phyloP scores from a whole-genome alignment of 495 filamentous ascomycete species.

The Peziza echinospora region DNA sequence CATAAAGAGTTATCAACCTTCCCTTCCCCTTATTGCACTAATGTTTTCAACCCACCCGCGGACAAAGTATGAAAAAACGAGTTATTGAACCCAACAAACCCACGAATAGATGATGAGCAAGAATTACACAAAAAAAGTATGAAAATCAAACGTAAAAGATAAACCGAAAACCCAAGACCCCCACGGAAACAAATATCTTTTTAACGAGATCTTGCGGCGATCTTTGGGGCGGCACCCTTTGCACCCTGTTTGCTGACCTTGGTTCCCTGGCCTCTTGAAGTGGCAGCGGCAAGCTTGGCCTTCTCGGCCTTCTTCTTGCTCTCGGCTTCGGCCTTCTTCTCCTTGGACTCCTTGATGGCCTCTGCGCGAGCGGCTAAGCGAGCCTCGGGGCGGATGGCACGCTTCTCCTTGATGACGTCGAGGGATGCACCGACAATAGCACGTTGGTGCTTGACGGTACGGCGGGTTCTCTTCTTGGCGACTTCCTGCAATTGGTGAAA shows the following conservation, averaged over 20 bases:
- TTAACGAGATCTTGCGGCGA: conserved; percentile 76
- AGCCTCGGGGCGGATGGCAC: conserved; percentile 76
- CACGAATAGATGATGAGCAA: not conserved
- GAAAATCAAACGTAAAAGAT: not conserved
- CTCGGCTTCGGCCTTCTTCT: conserved; percentile 73
- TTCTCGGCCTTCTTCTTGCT: conserved; percentile 97
- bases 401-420: conserved; percentile 99
- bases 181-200: not conserved
- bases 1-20: too few species aligned
- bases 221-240: conserved; percentile 74
- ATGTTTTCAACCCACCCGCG: too few species aligned
- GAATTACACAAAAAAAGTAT: not conserved
- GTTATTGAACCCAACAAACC: not conserved
- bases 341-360: conserved; percentile 91
- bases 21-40: too few species aligned
- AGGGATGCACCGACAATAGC: conserved; percentile 97
- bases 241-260: conserved; percentile 92
- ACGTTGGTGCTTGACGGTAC: conserved; percentile 94
- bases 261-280: conserved; percentile 53
- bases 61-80: not conserved
- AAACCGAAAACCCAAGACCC: not conserved
- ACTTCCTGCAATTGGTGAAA: conserved; percentile 47
- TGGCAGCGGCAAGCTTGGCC: conserved; percentile 67
- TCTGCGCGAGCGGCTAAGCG: conserved; percentile 71
- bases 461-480: conserved; percentile 97